These are phyloP conservation scores for Talaromyces liani DNA, from an alignment of 495 filamentous ascomycete species.

Conservation along the genomic window DNA sequence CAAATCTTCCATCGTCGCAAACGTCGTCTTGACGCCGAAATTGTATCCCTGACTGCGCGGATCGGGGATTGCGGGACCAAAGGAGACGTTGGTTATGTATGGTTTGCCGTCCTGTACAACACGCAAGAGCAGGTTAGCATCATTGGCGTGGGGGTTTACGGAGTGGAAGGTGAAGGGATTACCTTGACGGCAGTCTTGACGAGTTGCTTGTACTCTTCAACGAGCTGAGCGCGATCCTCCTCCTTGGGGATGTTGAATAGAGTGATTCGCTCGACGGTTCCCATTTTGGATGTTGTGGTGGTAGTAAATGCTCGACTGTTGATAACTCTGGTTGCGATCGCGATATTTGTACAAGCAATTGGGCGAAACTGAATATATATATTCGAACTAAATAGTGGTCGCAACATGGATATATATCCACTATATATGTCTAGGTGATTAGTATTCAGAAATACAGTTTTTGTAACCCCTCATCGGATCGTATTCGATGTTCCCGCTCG, in stretches of 20 bases:
- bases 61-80: constrained; percentile 40
- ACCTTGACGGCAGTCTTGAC: constrained; percentile 47
- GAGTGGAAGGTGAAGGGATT: background rate
- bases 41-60: constrained; percentile 57
- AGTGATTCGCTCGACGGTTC: constrained; percentile 47
- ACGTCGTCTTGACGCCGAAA: constrained; percentile 49
- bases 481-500: background rate
- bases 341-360: background rate
- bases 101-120: constrained; percentile 53
- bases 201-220: constrained; percentile 44
- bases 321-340: background rate
- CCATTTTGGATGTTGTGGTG: constrained; percentile 20
- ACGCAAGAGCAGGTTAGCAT: too few species aligned
- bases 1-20: constrained; percentile 59
- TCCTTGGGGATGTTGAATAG: constrained; percentile 53
- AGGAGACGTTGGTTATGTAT: constrained; percentile 49
- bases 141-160: too few species aligned
- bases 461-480: background rate
- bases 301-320: background rate
- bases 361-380: background rate
- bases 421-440: background rate
- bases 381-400: background rate
- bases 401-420: background rate
- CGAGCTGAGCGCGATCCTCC: constrained; percentile 31
- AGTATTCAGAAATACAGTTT: background rate